Percentiles rank a stretch among this genome's conserved stretches.
These are phyloP conservation scores for Pythium rhizo-oryzae DNA, from an alignment of 352 stramenopile genomes.

Conservation along the genomic window DNA sequence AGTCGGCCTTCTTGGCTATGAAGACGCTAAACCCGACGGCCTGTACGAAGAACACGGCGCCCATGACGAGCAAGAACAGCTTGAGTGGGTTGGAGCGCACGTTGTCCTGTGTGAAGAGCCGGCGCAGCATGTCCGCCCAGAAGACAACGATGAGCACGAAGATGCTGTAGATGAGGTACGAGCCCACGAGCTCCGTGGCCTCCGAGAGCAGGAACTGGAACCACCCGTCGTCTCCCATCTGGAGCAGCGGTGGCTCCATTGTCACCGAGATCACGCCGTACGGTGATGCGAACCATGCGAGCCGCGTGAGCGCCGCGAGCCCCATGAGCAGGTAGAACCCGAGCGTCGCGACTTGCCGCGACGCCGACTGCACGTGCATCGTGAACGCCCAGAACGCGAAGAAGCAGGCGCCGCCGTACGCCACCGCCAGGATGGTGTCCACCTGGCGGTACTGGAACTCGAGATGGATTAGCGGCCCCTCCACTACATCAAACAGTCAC, in stretches of 20 bases:
- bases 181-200: conserved; percentile 89
- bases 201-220: conserved; percentile 82
- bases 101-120: conserved; percentile 78
- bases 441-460: conserved; percentile 84
- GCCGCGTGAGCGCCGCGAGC: conserved; percentile 60
- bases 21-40: conserved; percentile 91
- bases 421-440: conserved; percentile 73
- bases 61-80: conserved; percentile 87
- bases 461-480: conserved; percentile 62
- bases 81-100: conserved; percentile 84
- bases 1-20: conserved; percentile 78
- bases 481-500: background rate
- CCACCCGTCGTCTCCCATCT: conserved; percentile 71
- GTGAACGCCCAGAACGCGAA: conserved; percentile 82
- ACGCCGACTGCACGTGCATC: conserved; percentile 64
- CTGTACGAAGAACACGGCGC: conserved; percentile 71
- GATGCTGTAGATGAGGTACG: conserved; percentile 95
- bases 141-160: conserved; percentile 98
- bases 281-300: conserved; percentile 75
- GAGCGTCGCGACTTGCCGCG: conserved; percentile 67
- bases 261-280: conserved; percentile 74
- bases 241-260: conserved; percentile 54
- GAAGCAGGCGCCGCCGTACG: conserved; percentile 77
- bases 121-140: conserved; percentile 97
- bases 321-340: conserved; percentile 84